phyloP scores from a whole-genome alignment of 768 basidiomycete genomes.

The Xerocomellus chrysenteron region DNA sequence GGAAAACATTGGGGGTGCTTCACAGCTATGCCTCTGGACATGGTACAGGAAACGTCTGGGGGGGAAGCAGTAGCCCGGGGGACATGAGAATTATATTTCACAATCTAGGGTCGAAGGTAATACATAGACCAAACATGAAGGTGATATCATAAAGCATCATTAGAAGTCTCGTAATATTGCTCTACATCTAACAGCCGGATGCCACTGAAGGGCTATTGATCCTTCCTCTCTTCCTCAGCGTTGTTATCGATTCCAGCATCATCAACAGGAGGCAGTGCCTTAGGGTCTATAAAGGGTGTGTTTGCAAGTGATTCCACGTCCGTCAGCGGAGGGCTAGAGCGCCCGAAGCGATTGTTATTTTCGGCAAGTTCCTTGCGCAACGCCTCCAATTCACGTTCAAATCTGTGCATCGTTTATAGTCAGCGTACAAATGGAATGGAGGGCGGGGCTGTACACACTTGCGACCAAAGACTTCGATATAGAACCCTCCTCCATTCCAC shows the following conservation, averaged over 20 bases:
- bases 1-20: constrained; percentile 57
- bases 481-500: constrained; percentile 96
- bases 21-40: constrained; percentile 12
- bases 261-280: constrained; percentile 21
- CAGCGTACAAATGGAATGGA: background rate
- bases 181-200: constrained; percentile 6
- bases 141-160: constrained; percentile 17
- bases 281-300: constrained; percentile 33
- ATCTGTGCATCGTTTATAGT: constrained; percentile 46
- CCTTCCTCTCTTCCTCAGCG: constrained; percentile 27
- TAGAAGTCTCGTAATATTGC: constrained; percentile 7
- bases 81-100: constrained; percentile 4
- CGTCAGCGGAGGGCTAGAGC: constrained; percentile 50
- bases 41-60: background rate
- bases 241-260: constrained; percentile 13
- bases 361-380: constrained; percentile 89
- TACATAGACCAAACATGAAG: constrained; percentile 9
- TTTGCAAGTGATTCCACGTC: constrained; percentile 41
- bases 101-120: constrained; percentile 1
- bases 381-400: constrained; percentile 89
- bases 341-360: constrained; percentile 51
- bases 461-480: constrained; percentile 95
- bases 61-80: background rate
- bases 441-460: constrained; percentile 59
- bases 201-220: constrained; percentile 20